Base-by-base conservation (phyloP, 2,329 filamentous ascomycete genomes). In the Dothistroma septosporum region DNA sequence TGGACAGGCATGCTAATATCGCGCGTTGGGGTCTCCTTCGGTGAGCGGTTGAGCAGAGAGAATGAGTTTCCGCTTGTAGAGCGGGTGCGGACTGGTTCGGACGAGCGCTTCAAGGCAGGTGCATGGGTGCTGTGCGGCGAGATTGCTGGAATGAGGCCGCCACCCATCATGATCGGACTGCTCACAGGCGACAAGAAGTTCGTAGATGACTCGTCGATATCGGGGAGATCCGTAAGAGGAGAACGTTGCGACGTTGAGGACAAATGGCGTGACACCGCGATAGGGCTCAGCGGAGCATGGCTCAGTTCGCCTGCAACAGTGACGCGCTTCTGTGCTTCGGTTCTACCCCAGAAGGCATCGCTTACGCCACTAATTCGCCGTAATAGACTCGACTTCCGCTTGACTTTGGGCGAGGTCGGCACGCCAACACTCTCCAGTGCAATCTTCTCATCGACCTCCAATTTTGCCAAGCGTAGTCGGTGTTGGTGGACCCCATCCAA, bases 401-500 rank as follows among this genome's bases (percentile, higher is more conserved):
- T 35, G 22, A n/a, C 5, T 12, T 32, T 9, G 10, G 47, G 47
- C 16, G 47, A 50, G 12, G 24, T 31, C n/a, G 50, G 50, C 7
- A 49, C 33, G 44, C 60, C 65, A 12, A 66, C 59, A 58, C 64
- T 64, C 37, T 55, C 52, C 58, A 66, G 47, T 16, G 59, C 61
- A 53, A 60, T 55, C n/a, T 64, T 58, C 49, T 66, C 64, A 7
- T 59, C 47, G 31, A 47, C 52, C 14, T 57, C 32, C 14, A 62
- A 31, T 21, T 52, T 53, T 2, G 24, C 35, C 33, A 47, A 21
- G 2, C 49, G 49, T n/a, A n/a, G 22, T 32, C 22, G 49, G 57
- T 50, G 35, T 53, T 60, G 58, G 57, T 63, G 62, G 57, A 69
- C 64, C 54, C 58, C 64, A 60, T 69, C 66, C 58, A 68, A 58